These are phyloP conservation scores for Kluyveromyces siamensis DNA, from an alignment of 805 yeast species.

Conservation along the genomic window DNA sequence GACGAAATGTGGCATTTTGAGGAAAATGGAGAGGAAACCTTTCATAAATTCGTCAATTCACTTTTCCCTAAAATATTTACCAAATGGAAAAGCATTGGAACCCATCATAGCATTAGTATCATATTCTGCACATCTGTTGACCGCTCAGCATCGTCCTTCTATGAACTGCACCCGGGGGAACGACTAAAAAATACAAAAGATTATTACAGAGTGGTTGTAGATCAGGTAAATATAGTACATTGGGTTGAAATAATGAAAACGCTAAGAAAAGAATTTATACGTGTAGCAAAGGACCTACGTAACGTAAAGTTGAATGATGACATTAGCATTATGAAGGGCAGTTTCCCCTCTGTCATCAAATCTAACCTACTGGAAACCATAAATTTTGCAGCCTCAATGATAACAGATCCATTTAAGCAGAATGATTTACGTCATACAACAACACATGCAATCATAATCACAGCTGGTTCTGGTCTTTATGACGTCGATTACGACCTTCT, in stretches of 20 bases:
- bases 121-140: slow-evolving; percentile 79
- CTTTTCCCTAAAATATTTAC: slow-evolving; percentile 82
- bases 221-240: slow-evolving; percentile 77
- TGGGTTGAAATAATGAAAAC: slow-evolving; percentile 93
- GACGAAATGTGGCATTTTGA: slow-evolving; percentile 98
- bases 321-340: slow-evolving; percentile 39
- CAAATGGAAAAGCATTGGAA: slow-evolving; percentile 76
- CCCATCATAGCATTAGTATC: slow-evolving; percentile 87
- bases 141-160: slow-evolving; percentile 39
- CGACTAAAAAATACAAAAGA: slow-evolving; percentile 60
- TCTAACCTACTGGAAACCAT: slow-evolving; percentile 86
- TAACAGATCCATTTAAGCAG: slow-evolving; percentile 69
- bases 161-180: slow-evolving; percentile 60
- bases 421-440: slow-evolving; percentile 84
- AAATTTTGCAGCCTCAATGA: slow-evolving; percentile 69
- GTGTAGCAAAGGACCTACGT: slow-evolving; percentile 67
- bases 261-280: slow-evolving; percentile 73
- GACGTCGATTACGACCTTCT: slow-evolving; percentile 82
- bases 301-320: slow-evolving; percentile 31
- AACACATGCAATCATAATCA: slow-evolving; percentile 77
- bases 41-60: slow-evolving; percentile 87
- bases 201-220: slow-evolving; percentile 89
- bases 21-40: slow-evolving; percentile 90
- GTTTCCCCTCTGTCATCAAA: slow-evolving; percentile 75
- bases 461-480: slow-evolving; percentile 90